phyloP scores from a whole-genome alignment of 768 basidiomycete species.

The Leucogyrophana mollusca region DNA sequence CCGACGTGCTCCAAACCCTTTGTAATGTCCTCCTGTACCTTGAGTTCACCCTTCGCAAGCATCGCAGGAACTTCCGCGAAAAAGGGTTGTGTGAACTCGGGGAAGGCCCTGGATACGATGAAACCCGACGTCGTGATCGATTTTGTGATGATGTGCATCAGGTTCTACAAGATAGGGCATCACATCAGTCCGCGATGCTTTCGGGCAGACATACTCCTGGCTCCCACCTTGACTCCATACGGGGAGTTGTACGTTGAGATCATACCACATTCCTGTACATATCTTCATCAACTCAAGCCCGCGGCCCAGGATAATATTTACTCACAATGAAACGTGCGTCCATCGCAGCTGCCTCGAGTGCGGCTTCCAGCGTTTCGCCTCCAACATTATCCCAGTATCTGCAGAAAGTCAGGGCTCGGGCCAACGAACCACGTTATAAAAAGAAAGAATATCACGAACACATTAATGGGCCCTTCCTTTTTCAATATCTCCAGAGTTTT shows the following conservation, averaged over 20 bases:
- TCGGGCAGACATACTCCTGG: constrained; percentile 1
- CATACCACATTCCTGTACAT: constrained; percentile 34
- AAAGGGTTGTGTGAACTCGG: constrained; percentile 40
- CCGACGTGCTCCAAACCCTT: constrained; percentile 39
- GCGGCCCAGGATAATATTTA: neutral
- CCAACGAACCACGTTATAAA: too few relatives aligned
- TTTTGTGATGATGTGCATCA: constrained; percentile 38
- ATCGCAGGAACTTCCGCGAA: constrained; percentile 34
- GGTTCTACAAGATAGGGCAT: constrained; percentile 33
- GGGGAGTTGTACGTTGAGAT: constrained; percentile 13
- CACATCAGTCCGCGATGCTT: constrained; percentile 15
- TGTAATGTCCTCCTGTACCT: constrained; percentile 42
- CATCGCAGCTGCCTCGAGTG: constrained; percentile 41
- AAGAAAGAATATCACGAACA: constrained; percentile 37
- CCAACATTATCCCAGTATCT: constrained; percentile 48
- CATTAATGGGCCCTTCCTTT: constrained; percentile 56
- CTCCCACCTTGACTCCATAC: constrained; percentile 11
- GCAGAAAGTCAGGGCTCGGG: too few relatives aligned
- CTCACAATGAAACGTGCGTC: constrained; percentile 50
- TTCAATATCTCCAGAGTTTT: constrained; percentile 49
- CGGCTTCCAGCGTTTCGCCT: constrained; percentile 57
- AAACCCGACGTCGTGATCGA: constrained; percentile 37
- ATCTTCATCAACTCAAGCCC: constrained; percentile 8
- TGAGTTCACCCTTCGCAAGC: constrained; percentile 43
- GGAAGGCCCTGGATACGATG: constrained; percentile 22